Evolutionary conservation across 176 grass and related monocot species (phyloP), one percentile per base, ranked within the genome.

Genomic region (Pharus latifolius): DNA sequence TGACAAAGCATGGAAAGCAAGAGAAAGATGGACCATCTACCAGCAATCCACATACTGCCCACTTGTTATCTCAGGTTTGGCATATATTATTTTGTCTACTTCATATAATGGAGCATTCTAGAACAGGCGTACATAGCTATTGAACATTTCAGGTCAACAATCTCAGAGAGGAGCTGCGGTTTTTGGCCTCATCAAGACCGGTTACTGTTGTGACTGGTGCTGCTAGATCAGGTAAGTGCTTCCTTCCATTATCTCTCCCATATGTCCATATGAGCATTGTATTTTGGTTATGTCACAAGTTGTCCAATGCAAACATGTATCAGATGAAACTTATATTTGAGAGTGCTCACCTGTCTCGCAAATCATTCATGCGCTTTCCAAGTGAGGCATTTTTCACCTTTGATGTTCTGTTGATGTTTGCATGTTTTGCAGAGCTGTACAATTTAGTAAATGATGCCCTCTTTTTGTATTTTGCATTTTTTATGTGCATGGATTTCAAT

Each of bases 101-200:
- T 69, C 28, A 18, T 55, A 16, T 2, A 34, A 26, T 30, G 44
- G 23, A 13, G 2, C 26, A 35, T 32, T 29, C 17, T 23, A 24
- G 34, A 30, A 43, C 25, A 41, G 4, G 4, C 3, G 4, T 25
- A 54, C 24, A 32, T 31, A 6, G 25, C 31, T 30, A 29, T 12
- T 40, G 9, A 23, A 16, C 33, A 3, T 80, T 83, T 82, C 74
- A 90, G 88, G 54, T 91, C 54, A 53, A 58, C 63, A 2, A 3
- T 77, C 63, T 91, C 20, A 75, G 88, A 52, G 50, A 87, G 53
- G 76, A 91, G 19, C 7, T 91, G 8, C 6, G 63, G 7, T 41
- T 1, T n/a, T 51, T 91, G 30, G 10, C 26, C 63, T 20, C 38
- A 78, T 68, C 60, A 5, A 78, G 29, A 68, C 41, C 65, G 11